Base-by-base conservation (phyloP, 495 filamentous ascomycete genomes). In the Xylaria sp. region DNA sequence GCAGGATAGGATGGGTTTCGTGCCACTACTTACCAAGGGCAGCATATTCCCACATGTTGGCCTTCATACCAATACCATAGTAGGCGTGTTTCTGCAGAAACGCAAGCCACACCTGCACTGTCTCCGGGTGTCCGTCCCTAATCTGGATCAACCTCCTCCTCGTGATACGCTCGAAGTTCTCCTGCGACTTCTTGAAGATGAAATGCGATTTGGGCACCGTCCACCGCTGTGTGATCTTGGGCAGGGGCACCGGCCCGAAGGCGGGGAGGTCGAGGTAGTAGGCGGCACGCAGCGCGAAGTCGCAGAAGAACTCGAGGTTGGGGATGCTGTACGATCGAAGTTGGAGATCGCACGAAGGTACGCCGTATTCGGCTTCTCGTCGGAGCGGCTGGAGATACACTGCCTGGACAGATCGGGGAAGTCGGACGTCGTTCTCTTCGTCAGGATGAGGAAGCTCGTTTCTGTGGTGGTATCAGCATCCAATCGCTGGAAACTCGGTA, bases 1-100 rank as follows among this genome's bases (percentile, higher is more conserved):
- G 40, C 21, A 26, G 3, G 14, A 29, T 31, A 26, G 3, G 14
- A 29, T 0, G 9, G 33, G 1, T 40, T 21, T 26, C 15, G 21
- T 43, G 24, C 14, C 33, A 67, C 61, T 72, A 83, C 85, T 62
- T 81, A 84, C 93, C 91, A 40, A 97, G 77, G 69, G 87, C 88
- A 74, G 92, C 89, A 83, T 92, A 92, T 77, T 95, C 92, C 91
- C 92, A 99, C 58, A 98, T 87, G 77, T 99, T 98, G 31, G 97
- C 95, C 86, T 99, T 99, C 95, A 99, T 97, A 76, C 96, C 96
- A 33, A 98, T 90, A 11, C 97, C 96, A 78, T 97, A 93, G 78
- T 95, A 97, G 17, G 92, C 90, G 77, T 97, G 90, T 82, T 96
- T 97, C 79, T 90, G 88, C 72, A 99, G 79, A 72, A 96, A 98